These are phyloP conservation scores for Zygnema cylindricum DNA, from an alignment of 139 green algal species.

Conservation along the genomic window DNA sequence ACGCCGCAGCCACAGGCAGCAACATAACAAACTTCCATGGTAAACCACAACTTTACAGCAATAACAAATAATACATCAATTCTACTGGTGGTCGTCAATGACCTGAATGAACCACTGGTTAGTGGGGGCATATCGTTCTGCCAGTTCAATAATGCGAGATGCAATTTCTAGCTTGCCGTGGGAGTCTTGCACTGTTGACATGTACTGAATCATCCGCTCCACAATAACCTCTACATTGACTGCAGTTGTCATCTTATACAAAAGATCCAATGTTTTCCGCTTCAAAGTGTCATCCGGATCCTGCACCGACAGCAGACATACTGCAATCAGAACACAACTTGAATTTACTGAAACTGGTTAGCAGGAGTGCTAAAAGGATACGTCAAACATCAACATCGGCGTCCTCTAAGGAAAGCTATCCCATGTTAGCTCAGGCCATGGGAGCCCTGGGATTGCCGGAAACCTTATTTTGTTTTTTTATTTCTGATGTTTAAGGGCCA, in stretches of 20 bases:
- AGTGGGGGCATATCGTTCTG: slow-evolving; percentile 88
- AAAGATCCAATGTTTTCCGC: slow-evolving; percentile 93
- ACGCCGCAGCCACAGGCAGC: no score
- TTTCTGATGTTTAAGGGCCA: no score
- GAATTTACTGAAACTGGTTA: background rate
- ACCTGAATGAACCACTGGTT: slow-evolving; percentile 87
- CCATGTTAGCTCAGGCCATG: no score
- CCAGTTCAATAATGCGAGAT: slow-evolving; percentile 75
- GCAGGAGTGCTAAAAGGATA: background rate
- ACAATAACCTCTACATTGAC: slow-evolving; percentile 94
- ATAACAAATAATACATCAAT: no score
- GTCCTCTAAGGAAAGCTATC: background rate
- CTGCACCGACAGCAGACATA: background rate
- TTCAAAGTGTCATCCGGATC: slow-evolving; percentile 93
- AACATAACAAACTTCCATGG: no score
- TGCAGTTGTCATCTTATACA: slow-evolving; percentile 93
- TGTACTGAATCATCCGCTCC: slow-evolving; percentile 89
- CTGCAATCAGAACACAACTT: background rate
- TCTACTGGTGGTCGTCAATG: background rate
- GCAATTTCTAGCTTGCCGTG: slow-evolving; percentile 68
- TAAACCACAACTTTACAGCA: no score
- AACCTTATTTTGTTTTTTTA: no score
- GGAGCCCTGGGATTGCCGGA: no score
- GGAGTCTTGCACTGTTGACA: slow-evolving; percentile 65
- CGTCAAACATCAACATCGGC: background rate